Evolutionary conservation across 805 yeast species (phyloP).

Genomic region (Danielia oregonensis): DNA sequence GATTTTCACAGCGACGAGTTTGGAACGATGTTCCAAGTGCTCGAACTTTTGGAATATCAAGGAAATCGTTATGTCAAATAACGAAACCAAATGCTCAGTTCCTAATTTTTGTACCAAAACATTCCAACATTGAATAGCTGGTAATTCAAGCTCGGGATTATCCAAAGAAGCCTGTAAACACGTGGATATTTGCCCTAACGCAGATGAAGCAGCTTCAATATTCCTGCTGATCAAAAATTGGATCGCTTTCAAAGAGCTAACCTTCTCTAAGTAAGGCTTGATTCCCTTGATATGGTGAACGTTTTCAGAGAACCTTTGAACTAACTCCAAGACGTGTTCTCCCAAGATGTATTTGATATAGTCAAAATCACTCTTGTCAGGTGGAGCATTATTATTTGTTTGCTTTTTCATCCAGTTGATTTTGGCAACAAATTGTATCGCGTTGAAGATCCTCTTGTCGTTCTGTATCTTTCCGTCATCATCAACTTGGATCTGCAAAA

Average conservation of each 20-base stretch:
- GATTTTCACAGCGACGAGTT: slow-evolving; percentile 49
- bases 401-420: slow-evolving; percentile 18
- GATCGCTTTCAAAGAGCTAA: slow-evolving; percentile 69
- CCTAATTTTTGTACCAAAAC: slow-evolving; percentile 55
- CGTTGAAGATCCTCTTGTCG: slow-evolving; percentile 35
- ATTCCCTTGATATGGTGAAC: slow-evolving; percentile 71
- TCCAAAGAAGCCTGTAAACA: slow-evolving; percentile 80
- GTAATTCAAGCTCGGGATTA: slow-evolving; percentile 52
- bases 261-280: slow-evolving; percentile 68
- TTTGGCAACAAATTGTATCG: slow-evolving; percentile 40
- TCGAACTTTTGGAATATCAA: slow-evolving; percentile 67
- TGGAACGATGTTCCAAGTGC: slow-evolving; percentile 46
- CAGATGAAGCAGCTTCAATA: slow-evolving; percentile 50
- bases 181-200: slow-evolving; percentile 81
- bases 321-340: slow-evolving; percentile 65
- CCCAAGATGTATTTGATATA: slow-evolving; percentile 36
- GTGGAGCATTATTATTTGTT: slow-evolving; percentile 5
- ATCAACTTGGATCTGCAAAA: slow-evolving; percentile 29
- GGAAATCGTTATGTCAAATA: slow-evolving; percentile 73
- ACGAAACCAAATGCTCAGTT: slow-evolving; percentile 54
- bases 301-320: slow-evolving; percentile 74
- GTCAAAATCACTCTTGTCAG: slow-evolving; percentile 17
- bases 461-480: slow-evolving; percentile 27
- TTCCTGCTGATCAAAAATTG: slow-evolving; percentile 57
- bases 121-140: slow-evolving; percentile 67